Conservation (phyloP, 805 yeast species). For the Barnettozyma botsteinii region DNA sequence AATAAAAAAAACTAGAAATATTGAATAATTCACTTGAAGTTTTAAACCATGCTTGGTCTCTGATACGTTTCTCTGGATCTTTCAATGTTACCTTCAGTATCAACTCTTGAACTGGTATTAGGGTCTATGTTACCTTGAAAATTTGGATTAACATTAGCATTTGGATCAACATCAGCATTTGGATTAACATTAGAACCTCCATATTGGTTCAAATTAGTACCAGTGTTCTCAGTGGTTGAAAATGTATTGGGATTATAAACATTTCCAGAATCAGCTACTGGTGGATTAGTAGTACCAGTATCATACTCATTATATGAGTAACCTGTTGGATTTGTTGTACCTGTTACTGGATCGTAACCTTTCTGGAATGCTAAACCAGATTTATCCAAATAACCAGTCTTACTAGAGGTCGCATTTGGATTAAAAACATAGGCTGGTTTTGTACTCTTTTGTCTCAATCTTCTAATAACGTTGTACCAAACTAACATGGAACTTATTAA, state of each 20-base stretch:
- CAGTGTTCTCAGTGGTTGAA: background rate
- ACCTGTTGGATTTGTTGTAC: background rate
- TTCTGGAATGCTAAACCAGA: constrained; percentile 7
- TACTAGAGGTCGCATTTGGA: background rate
- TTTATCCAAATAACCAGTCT: constrained; percentile 7
- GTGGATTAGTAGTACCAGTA: background rate
- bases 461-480: constrained; percentile 25
- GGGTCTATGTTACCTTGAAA: no score
- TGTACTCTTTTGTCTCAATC: constrained; percentile 4
- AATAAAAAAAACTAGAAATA: no score
- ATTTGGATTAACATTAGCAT: no score
- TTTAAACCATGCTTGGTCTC: background rate
- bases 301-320: constrained; percentile 2
- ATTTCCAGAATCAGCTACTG: no score
- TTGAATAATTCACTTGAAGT: no score
- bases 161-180: background rate
- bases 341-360: constrained; percentile 4
- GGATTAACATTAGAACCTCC: no score
- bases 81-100: background rate
- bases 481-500: constrained; percentile 23
- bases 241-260: no score
- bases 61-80: constrained; percentile 2
- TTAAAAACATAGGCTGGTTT: constrained; percentile 7
- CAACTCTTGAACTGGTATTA: background rate
- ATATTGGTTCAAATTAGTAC: no score